Conservation (phyloP, 1,139 yeast genomes). For the Candida anutae region DNA sequence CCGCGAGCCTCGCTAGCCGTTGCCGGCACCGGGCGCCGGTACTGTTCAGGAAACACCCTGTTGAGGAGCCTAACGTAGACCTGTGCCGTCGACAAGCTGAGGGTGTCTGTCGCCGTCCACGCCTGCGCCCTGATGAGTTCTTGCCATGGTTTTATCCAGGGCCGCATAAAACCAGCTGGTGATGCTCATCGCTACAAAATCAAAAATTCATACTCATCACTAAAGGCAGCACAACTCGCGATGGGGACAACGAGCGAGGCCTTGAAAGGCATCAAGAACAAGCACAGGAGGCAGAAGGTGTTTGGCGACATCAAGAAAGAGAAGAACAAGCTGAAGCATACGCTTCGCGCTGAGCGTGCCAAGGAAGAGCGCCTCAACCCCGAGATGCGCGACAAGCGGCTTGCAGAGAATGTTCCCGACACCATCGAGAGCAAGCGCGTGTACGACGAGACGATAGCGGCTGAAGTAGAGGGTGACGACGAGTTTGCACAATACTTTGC, state of each 20-base stretch:
- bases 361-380: slow-evolving; percentile 81
- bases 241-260: slow-evolving; percentile 22
- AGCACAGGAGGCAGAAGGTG: slow-evolving; percentile 71
- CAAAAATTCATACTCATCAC: not conserved
- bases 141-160: not conserved
- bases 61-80: slow-evolving; percentile 12
- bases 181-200: not conserved
- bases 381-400: slow-evolving; percentile 69
- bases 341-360: slow-evolving; percentile 67
- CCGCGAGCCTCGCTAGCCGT: not conserved
- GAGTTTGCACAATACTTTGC: slow-evolving; percentile 62
- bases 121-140: not conserved
- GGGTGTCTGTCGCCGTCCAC: slow-evolving; percentile 11
- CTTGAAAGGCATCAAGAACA: slow-evolving; percentile 53
- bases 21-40: not conserved
- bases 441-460: slow-evolving; percentile 78
- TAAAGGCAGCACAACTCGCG: slow-evolving; percentile 4
- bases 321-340: slow-evolving; percentile 70
- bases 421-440: slow-evolving; percentile 87
- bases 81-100: slow-evolving; percentile 10
- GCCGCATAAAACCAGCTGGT: no score
- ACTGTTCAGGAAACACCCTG: slow-evolving; percentile 8
- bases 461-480: slow-evolving; percentile 75
- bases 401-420: slow-evolving; percentile 72
- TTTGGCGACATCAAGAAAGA: slow-evolving; percentile 70